phyloP scores from a whole-genome alignment of 305 asterid species.

The Caryopteris hybrid region DNA sequence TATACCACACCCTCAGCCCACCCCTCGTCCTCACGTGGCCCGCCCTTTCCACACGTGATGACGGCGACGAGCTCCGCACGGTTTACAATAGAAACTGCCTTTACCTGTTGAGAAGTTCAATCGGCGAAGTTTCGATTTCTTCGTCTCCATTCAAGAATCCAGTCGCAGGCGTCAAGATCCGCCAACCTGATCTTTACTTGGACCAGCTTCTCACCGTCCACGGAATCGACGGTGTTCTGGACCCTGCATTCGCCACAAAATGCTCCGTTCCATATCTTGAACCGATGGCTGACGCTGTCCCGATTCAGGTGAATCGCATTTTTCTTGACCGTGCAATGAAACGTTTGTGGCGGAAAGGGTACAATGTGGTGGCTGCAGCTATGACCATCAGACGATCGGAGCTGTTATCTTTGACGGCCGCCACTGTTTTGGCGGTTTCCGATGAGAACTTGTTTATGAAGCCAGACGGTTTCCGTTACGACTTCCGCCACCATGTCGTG shows the following conservation, averaged over 20 bases:
- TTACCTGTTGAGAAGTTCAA: slow-evolving; percentile 29
- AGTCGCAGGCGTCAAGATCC: slow-evolving; percentile 35
- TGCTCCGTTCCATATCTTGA: slow-evolving; percentile 31
- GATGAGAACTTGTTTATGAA: slow-evolving; percentile 42
- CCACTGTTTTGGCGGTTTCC: slow-evolving; percentile 58
- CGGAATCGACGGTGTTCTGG: slow-evolving; percentile 61
- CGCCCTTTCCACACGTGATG: slow-evolving; percentile 31
- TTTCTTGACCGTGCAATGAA: slow-evolving; percentile 57
- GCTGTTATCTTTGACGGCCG: slow-evolving; percentile 38
- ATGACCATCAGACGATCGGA: slow-evolving; percentile 42
- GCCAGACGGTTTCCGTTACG: slow-evolving; percentile 47
- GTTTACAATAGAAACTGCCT: slow-evolving; percentile 49
- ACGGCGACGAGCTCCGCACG: slow-evolving; percentile 43
- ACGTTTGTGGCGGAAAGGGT: slow-evolving; percentile 48
- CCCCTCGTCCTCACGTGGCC: slow-evolving; percentile 47
- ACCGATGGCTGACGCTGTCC: slow-evolving; percentile 21
- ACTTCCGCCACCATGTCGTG: slow-evolving; percentile 58
- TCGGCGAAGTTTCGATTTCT: slow-evolving; percentile 35
- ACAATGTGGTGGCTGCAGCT: slow-evolving; percentile 55
- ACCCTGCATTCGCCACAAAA: slow-evolving; percentile 38
- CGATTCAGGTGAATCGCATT: slow-evolving; percentile 23
- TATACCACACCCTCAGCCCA: slow-evolving; percentile 51
- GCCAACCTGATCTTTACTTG: slow-evolving; percentile 62
- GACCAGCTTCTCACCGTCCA: slow-evolving; percentile 54
- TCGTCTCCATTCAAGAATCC: slow-evolving; percentile 41